Conservation (phyloP, 2,329 filamentous ascomycete genomes). For the Aspergillus fumigatus region DNA sequence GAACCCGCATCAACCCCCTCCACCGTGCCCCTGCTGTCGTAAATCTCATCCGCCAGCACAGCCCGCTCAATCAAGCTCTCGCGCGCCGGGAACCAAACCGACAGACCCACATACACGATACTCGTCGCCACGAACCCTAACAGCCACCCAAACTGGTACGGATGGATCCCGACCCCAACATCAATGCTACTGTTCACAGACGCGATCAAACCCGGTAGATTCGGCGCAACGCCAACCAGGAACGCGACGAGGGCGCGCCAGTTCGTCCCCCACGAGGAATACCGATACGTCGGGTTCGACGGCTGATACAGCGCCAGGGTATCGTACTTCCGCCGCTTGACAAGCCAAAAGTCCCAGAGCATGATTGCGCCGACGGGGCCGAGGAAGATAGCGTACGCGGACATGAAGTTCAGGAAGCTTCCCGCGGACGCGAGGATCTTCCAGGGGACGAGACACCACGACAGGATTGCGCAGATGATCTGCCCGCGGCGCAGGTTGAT, state of each 20-base stretch:
- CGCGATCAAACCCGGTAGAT: slow-evolving; percentile 52
- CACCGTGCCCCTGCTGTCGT: slow-evolving; percentile 16
- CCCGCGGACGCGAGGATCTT: slow-evolving; percentile 58
- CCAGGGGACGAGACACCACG: slow-evolving; percentile 61
- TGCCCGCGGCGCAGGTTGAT: slow-evolving; percentile 56
- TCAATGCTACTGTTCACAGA: slow-evolving; percentile 35
- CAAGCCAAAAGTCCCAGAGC: slow-evolving; percentile 56
- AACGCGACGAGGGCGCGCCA: slow-evolving; percentile 58
- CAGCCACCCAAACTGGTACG: slow-evolving; percentile 65
- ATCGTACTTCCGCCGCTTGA: slow-evolving; percentile 48
- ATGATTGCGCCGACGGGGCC: slow-evolving; percentile 61
- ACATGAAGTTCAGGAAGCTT: slow-evolving; percentile 62
- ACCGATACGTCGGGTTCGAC: slow-evolving; percentile 45
- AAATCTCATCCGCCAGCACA: slow-evolving; percentile 36
- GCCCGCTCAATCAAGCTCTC: slow-evolving; percentile 45
- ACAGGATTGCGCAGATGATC: slow-evolving; percentile 51
- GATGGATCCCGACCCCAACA: slow-evolving; percentile 47
- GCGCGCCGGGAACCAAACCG: slow-evolving; percentile 45
- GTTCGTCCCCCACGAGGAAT: slow-evolving; percentile 50
- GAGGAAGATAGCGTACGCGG: slow-evolving; percentile 61
- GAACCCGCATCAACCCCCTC: slow-evolving; percentile 7
- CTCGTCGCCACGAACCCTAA: slow-evolving; percentile 56
- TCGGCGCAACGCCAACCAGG: slow-evolving; percentile 53
- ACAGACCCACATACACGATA: slow-evolving; percentile 52
- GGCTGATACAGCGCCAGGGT: slow-evolving; percentile 51